Evolutionary conservation across 805 yeast genomes (phyloP).

Genomic region (Candida jianshihensis): DNA sequence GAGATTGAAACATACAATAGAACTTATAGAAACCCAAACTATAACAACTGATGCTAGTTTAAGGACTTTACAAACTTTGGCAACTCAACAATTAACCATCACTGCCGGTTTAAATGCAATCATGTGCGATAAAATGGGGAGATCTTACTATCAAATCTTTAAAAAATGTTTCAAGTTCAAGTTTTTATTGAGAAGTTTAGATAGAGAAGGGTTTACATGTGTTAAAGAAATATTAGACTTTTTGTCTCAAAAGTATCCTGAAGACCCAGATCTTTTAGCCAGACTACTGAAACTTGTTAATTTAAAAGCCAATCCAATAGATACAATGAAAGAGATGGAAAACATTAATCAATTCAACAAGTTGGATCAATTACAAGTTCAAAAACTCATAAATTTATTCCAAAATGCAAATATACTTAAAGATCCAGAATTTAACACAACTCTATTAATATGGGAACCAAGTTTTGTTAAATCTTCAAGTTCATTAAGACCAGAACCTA

Average conservation of each 20-base stretch:
- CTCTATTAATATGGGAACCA: slow-evolving; percentile 18
- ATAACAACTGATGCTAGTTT: slow-evolving; percentile 1
- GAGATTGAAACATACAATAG: slow-evolving; percentile 17
- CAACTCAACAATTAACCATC: slow-evolving; percentile 3
- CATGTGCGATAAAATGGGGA: slow-evolving; percentile 18
- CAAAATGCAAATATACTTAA: slow-evolving; percentile 6
- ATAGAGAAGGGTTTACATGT: slow-evolving; percentile 20
- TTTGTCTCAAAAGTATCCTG: slow-evolving; percentile 12
- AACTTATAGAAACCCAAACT: slow-evolving; percentile 13
- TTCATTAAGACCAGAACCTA: too few relatives aligned
- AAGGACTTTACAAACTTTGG: not conserved
- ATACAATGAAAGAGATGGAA: slow-evolving; percentile 14
- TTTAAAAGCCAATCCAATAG: slow-evolving; percentile 9
- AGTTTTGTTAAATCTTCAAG: slow-evolving; percentile 1
- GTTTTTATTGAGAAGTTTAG: slow-evolving; percentile 16
- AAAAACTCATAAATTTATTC: slow-evolving; percentile 1
- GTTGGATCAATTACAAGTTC: slow-evolving; percentile 5
- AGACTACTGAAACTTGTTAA: slow-evolving; percentile 11
- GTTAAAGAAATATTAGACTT: slow-evolving; percentile 18
- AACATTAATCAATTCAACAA: slow-evolving; percentile 12
- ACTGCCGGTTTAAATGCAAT: slow-evolving; percentile 15
- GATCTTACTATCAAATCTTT: slow-evolving; percentile 18
- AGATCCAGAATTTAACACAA: slow-evolving; percentile 9
- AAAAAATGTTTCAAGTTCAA: slow-evolving; percentile 18
- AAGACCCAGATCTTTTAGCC: slow-evolving; percentile 12